Evolutionary conservation across 2,329 filamentous ascomycete genomes (phyloP).

Genomic region (Gnomoniopsis smithogilvyi): DNA sequence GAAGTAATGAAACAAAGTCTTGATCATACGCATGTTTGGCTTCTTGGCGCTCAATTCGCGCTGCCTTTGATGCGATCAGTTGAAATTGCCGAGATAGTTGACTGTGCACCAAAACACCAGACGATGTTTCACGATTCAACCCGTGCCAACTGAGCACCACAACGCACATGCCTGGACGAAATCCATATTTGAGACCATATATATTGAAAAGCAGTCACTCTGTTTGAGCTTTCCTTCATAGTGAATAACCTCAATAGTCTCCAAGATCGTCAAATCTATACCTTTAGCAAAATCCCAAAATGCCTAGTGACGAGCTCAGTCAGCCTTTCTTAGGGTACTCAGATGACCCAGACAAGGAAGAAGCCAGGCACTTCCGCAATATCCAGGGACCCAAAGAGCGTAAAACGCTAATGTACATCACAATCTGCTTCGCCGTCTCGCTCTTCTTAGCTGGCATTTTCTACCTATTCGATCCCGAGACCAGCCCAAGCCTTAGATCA

Average conservation of each 20-base stretch:
- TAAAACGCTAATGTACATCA: conserved; percentile 17
- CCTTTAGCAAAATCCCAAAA: not conserved
- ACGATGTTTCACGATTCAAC: conserved; percentile 3
- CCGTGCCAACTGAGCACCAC: not conserved
- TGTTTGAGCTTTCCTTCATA: too few relatives aligned
- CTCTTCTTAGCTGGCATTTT: conserved; percentile 22
- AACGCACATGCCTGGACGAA: not conserved
- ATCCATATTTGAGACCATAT: not conserved
- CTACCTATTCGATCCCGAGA: conserved; percentile 12
- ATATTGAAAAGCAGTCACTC: not conserved
- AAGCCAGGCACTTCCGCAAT: conserved; percentile 6
- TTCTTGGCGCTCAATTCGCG: too few relatives aligned
- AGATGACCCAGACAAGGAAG: conserved; percentile 19
- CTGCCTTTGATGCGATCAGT: conserved; percentile 1
- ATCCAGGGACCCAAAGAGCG: not conserved
- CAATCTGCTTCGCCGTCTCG: conserved; percentile 21
- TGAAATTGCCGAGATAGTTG: conserved; percentile 1
- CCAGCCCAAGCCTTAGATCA: not conserved
- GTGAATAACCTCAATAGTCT: not conserved
- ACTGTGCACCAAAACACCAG: conserved; percentile 8
- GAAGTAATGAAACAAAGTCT: too few relatives aligned
- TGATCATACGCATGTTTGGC: not conserved
- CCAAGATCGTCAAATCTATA: too few relatives aligned
- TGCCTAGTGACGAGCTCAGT: not conserved
- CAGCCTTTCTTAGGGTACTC: conserved; percentile 21